phyloP scores from a whole-genome alignment of 371 early-diverging fungal species.

The Mucor ambiguus region DNA sequence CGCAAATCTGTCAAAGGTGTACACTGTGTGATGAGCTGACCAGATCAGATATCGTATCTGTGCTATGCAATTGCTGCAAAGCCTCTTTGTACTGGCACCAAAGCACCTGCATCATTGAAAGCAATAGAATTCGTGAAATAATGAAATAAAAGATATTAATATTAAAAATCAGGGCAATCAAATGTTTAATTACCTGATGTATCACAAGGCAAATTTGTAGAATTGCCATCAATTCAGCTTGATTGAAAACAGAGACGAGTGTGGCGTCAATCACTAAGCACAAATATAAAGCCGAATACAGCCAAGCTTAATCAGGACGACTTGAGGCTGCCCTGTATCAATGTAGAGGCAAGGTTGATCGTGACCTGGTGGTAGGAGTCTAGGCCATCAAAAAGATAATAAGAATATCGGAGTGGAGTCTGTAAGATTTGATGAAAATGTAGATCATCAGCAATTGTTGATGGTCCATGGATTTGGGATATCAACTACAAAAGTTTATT shows the following conservation, averaged over 20 bases:
- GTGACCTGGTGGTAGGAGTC: not conserved
- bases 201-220: not conserved
- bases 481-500: not conserved
- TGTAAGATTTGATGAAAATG: not conserved
- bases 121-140: not conserved
- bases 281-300: too few species aligned
- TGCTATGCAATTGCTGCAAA: not conserved
- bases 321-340: not conserved
- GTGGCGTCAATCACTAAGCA: not conserved
- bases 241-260: not conserved
- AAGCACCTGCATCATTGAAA: not conserved
- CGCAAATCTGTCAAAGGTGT: not conserved
- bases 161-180: not conserved
- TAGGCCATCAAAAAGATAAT: not conserved
- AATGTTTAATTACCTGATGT: not conserved
- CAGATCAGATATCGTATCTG: not conserved
- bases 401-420: not conserved
- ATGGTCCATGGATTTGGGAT: not conserved
- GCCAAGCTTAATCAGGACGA: not conserved
- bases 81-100: not conserved
- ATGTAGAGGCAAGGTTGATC: not conserved
- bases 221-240: not conserved
- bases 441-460: not conserved
- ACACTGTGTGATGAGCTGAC: not conserved
- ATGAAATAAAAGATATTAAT: not conserved